phyloP scores from a whole-genome alignment of 768 basidiomycete species.

The Auricularia sp. region DNA sequence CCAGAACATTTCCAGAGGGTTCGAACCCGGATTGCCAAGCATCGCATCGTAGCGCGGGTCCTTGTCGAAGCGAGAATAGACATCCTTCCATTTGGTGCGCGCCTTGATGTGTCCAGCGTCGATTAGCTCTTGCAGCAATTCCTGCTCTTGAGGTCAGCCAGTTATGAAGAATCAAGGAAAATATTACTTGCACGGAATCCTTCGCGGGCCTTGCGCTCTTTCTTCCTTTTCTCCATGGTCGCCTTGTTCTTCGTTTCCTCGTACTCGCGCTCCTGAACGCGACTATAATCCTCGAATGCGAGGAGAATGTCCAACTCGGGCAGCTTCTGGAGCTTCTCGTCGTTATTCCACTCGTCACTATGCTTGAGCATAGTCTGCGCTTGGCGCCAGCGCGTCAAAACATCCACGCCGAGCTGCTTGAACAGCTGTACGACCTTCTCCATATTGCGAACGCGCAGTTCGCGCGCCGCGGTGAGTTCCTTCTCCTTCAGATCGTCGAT shows the following conservation, averaged over 20 bases:
- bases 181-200: constrained; percentile 60
- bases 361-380: constrained; percentile 68
- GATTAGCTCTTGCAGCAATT: constrained; percentile 61
- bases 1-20: constrained; percentile 94
- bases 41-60: constrained; percentile 80
- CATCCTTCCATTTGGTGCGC: constrained; percentile 83
- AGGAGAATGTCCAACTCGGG: constrained; percentile 87
- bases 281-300: constrained; percentile 90
- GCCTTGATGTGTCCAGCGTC: constrained; percentile 59
- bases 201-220: constrained; percentile 83
- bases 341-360: constrained; percentile 68
- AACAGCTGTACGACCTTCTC: constrained; percentile 76
- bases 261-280: constrained; percentile 81
- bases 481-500: constrained; percentile 74
- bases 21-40: constrained; percentile 88
- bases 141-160: constrained; percentile 28
- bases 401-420: constrained; percentile 80
- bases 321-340: constrained; percentile 67
- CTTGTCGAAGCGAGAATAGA: constrained; percentile 65
- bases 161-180: neutral
- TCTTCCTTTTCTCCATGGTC: constrained; percentile 74
- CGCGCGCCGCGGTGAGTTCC: constrained; percentile 80
- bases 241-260: constrained; percentile 74
- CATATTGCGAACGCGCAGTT: constrained; percentile 67
- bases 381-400: constrained; percentile 85